Base-by-base conservation (phyloP, 805 yeast species). In the Kazachstania psychrophila region DNA sequence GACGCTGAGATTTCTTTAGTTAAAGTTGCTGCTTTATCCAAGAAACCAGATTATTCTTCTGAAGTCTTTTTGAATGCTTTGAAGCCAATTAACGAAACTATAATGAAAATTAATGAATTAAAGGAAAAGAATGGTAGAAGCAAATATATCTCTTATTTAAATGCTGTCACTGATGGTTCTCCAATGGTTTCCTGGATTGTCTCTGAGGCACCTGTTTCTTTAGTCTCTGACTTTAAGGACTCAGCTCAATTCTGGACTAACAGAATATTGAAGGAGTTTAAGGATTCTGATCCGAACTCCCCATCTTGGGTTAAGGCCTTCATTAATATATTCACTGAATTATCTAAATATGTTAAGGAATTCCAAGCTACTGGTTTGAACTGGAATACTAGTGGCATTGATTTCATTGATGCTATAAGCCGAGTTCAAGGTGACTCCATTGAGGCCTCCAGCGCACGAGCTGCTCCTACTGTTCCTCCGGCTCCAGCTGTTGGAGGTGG, bases 161-260 rank as follows among this genome's bases (percentile, higher is more conserved):
- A 80, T 49, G 73, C 96, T 2, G 70, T 92, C 28, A 74, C 87
- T 18, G 97, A 92, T 56, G 96, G 95, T 34, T 75, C 82, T 8
- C 87, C 95, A 9, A 85, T 83, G 6, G 67, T 88, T 37, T 94
- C 95, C 17, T 92, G 99, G 99, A 72, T 89, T 43, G 75, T 84
- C 14, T 72, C 74, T 5, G 74, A 70, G 3, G 76, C 85, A 4
- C 95, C 96, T 1, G 74, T 81, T 12, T 74, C 85, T 0, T 73
- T 69, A 45, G 72, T 92, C 39, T 74, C 81, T 3, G 96, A 88
- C 46, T 83, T 78, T 62, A 83, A 80, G 55, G 98, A 92, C 54
- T 76, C 94, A 15, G 83, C 95, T 24, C 89, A 81, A 58, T 92
- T 92, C 63, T 92, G 96, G 87, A 73, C 94, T 9, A 88, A 92